phyloP scores from a whole-genome alignment of 768 basidiomycete species.

The Boletus subparvulus region DNA sequence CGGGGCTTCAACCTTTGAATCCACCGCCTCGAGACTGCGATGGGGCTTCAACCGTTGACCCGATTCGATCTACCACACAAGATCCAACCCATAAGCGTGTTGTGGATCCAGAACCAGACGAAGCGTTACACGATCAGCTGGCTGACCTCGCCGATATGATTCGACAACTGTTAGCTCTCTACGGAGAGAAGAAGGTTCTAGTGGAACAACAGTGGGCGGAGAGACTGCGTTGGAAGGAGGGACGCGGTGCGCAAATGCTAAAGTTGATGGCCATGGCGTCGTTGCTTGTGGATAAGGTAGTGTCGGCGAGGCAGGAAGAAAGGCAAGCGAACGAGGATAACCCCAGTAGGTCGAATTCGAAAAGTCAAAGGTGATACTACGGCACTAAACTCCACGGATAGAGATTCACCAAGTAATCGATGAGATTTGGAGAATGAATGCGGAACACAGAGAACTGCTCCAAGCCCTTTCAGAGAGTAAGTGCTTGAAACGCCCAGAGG shows the following conservation, averaged over 20 bases:
- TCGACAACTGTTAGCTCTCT: slow-evolving; percentile 55
- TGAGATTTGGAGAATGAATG: slow-evolving; percentile 51
- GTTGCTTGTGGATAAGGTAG: slow-evolving; percentile 40
- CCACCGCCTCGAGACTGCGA: slow-evolving; percentile 11
- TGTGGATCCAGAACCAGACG: slow-evolving; percentile 55
- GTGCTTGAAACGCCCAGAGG: slow-evolving; percentile 16
- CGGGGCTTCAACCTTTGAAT: slow-evolving; percentile 37
- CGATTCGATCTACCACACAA: slow-evolving; percentile 38
- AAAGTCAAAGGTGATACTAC: not conserved
- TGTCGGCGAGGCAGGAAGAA: slow-evolving; percentile 28
- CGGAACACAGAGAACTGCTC: slow-evolving; percentile 53
- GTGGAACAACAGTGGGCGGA: slow-evolving; percentile 58
- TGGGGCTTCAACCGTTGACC: slow-evolving; percentile 28
- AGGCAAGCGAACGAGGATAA: slow-evolving; percentile 45
- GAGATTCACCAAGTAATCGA: slow-evolving; percentile 57
- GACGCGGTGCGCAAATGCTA: slow-evolving; percentile 51
- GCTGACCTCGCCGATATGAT: slow-evolving; percentile 63
- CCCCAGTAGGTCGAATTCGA: slow-evolving; percentile 44
- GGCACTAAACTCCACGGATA: slow-evolving; percentile 23
- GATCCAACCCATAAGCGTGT: slow-evolving; percentile 54
- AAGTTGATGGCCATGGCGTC: slow-evolving; percentile 58
- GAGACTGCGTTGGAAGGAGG: slow-evolving; percentile 50
- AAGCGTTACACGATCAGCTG: slow-evolving; percentile 54
- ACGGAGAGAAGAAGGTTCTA: slow-evolving; percentile 52
- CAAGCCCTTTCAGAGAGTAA: slow-evolving; percentile 51